Conservation (phyloP, 1,284 basidiomycete genomes). For the Cutaneotrichosporon cutaneum region DNA sequence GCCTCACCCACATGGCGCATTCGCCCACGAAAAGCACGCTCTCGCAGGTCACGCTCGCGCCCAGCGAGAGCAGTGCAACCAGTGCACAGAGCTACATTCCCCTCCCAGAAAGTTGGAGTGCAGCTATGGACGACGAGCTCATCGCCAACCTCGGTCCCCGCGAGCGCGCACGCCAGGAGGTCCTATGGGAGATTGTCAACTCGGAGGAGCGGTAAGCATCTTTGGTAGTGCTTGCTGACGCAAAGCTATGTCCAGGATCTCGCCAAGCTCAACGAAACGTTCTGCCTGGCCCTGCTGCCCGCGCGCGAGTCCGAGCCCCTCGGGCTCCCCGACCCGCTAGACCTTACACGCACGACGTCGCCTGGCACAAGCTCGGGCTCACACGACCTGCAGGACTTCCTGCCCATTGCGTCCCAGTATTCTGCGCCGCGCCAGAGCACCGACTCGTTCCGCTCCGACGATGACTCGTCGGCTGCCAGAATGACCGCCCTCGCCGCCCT, state of each 20-base stretch:
- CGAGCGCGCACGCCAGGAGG: constrained; percentile 93
- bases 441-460: constrained; percentile 14
- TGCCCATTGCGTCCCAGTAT: constrained; percentile 89
- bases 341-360: constrained; percentile 30
- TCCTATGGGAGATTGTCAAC: constrained; percentile 95
- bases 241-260: constrained; percentile 86
- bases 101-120: constrained; percentile 86
- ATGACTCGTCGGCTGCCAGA: constrained; percentile 21
- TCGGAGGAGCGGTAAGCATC: constrained; percentile 81
- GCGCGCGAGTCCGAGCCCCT: constrained; percentile 59
- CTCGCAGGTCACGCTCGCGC: constrained; percentile 11
- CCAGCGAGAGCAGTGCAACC: constrained; percentile 4
- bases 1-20: constrained; percentile 5
- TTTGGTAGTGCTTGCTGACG: constrained; percentile 7
- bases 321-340: constrained; percentile 49
- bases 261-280: constrained; percentile 85
- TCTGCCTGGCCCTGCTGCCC: constrained; percentile 85
- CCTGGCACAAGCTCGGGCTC: constrained; percentile 8
- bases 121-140: constrained; percentile 91
- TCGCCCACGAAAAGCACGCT: constrained; percentile 15
- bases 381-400: constrained; percentile 40
- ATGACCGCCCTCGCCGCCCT: constrained; percentile 41
- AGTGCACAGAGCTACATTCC: constrained; percentile 39
- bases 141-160: constrained; percentile 88
- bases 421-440: constrained; percentile 17